A percentile compares a stretch with the other conserved stretches of the same genome.
Evolutionary conservation across 176 grass and related monocot species (phyloP).

Genomic region (Oryza meyeriana): DNA sequence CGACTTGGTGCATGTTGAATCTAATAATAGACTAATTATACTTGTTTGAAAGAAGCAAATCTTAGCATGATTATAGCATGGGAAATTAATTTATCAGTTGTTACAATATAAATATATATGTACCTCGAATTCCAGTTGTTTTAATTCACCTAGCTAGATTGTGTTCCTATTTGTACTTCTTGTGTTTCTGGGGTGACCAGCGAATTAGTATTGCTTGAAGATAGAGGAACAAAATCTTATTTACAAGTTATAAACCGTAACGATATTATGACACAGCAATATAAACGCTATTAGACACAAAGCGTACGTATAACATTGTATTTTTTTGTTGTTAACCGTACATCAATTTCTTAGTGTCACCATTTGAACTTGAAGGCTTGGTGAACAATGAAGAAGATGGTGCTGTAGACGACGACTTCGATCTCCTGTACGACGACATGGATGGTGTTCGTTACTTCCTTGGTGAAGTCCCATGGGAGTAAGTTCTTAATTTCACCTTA

Average conservation of each 20-base stretch:
- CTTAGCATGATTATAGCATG: background rate
- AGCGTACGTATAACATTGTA: background rate
- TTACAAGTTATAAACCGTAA: background rate
- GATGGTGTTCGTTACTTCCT: slow-evolving; percentile 42
- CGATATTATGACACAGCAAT: background rate
- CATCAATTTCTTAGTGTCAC: slow-evolving; percentile 31
- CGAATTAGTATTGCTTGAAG: background rate
- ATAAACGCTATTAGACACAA: background rate
- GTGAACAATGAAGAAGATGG: slow-evolving; percentile 19
- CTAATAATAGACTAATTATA: background rate
- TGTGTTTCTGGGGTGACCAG: background rate
- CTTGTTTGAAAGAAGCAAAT: background rate
- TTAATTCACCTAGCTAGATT: background rate
- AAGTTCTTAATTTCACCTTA: slow-evolving; percentile 9
- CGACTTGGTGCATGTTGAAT: background rate
- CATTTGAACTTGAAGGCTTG: slow-evolving; percentile 22
- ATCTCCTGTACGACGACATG: slow-evolving; percentile 27
- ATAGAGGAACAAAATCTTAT: background rate
- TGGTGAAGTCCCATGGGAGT: slow-evolving; percentile 46
- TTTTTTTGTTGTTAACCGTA: background rate
- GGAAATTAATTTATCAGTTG: background rate
- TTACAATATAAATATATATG: background rate
- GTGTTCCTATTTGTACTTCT: background rate
- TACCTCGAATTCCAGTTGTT: background rate
- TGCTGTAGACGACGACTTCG: background rate